phyloP scores from a whole-genome alignment of 805 yeast genomes.

The Candida easanensis region DNA sequence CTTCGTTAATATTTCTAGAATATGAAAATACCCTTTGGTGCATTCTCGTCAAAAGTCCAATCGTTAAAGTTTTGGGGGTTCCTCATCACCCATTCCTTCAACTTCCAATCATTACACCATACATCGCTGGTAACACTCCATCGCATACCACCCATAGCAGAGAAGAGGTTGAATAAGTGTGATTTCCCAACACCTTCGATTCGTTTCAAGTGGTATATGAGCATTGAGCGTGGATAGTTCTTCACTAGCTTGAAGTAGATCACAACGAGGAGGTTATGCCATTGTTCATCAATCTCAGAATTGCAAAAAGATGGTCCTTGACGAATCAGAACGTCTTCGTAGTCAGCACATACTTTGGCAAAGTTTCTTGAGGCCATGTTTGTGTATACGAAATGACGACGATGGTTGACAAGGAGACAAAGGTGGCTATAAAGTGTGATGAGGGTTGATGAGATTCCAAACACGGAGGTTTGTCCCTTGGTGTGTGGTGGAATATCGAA shows the following conservation, averaged over 20 bases:
- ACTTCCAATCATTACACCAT: constrained; percentile 19
- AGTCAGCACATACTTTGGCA: constrained; percentile 45
- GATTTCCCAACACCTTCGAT: neutral
- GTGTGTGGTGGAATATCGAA: constrained; percentile 2
- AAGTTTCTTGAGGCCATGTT: constrained; percentile 43
- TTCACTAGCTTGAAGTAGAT: constrained; percentile 21
- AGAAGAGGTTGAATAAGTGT: constrained; percentile 3
- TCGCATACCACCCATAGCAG: constrained; percentile 5
- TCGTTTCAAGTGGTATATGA: constrained; percentile 13
- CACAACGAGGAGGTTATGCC: constrained; percentile 18
- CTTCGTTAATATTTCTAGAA: constrained; percentile 1
- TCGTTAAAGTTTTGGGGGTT: constrained; percentile 7
- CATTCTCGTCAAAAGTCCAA: constrained; percentile 8
- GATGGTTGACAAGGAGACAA: constrained; percentile 44
- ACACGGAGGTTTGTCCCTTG: constrained; percentile 9
- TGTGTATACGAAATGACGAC: constrained; percentile 34
- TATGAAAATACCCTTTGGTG: constrained; percentile 10
- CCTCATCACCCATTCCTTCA: constrained; percentile 12
- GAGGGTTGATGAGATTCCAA: constrained; percentile 25
- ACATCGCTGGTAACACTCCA: constrained; percentile 1
- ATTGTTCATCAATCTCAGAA: constrained; percentile 9
- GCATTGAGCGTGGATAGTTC: constrained; percentile 22
- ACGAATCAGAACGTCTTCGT: constrained; percentile 38
- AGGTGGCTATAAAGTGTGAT: constrained; percentile 36
- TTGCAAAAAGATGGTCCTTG: constrained; percentile 15